Base-by-base conservation (phyloP, 768 basidiomycete genomes). In the Rickenella mellea region DNA sequence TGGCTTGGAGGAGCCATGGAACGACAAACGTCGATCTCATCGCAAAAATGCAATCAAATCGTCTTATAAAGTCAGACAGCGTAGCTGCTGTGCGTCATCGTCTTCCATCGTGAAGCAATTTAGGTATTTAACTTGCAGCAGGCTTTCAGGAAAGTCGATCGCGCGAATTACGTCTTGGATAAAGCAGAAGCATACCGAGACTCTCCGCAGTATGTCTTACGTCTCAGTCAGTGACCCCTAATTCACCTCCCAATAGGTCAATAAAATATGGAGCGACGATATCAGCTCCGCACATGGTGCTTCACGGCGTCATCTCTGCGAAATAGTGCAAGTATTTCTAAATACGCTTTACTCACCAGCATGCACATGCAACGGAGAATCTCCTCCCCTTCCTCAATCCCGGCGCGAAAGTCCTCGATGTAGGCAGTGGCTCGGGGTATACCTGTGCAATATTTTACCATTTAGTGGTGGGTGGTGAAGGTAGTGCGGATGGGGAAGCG, bases 221-320 rank as follows among this genome's bases (percentile, higher is more conserved):
- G 11, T 6, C 21, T 4, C 22, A 27, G 21, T 6, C 10, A 10
- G 21, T 24, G 10, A 20, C 22, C 31, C 36, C 14, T 47, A 19
- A 24, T 33, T 19, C 10, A n/a, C 8, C 12, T 15, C 27, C 19
- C 46, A 46, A 27, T 52, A 86, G 85, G 57, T 46, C 69, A 14
- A 91, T 92, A 40, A 84, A 86, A 2, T 73, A 83, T 53, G 81
- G 78, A 10, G 93, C 92, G 11, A 99, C 94, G 0, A 97, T 99
- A 48, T 89, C 85, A 28, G 94, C 94, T 0, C 94, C 94, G 1
- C 94, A 99, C 57, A 98, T 98, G 93, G 85, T 83, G 40, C 55
- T 54, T 27, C 27, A 30, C 24, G 5, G 8, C 19, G 29, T 27
- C 29, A 5, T 15, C 12, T 6, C 21, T 12, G 19, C 28, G 28